phyloP scores from a whole-genome alignment of 257 asterid species.

The Mentha longifolia region DNA sequence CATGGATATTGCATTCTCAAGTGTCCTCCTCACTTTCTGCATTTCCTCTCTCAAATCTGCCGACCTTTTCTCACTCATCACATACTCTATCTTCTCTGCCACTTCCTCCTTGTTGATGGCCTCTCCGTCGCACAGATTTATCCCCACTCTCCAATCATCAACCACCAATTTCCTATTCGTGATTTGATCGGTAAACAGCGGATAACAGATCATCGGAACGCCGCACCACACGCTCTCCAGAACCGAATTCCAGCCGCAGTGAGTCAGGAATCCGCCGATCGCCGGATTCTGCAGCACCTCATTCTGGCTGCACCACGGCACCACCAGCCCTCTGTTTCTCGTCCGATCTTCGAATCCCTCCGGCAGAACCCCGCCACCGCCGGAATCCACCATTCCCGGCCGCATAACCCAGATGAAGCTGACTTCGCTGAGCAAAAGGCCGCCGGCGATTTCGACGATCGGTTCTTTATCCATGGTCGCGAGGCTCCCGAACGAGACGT shows the following conservation, averaged over 20 bases:
- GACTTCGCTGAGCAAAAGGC: constrained; percentile 19
- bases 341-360: constrained; percentile 18
- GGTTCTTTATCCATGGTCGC: not conserved
- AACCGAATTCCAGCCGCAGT: constrained; percentile 28
- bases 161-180: constrained; percentile 33
- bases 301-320: no score
- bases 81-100: constrained; percentile 23
- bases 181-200: constrained; percentile 20
- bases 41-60: constrained; percentile 41
- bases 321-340: constrained; percentile 18
- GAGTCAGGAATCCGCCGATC: no score
- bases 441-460: constrained; percentile 22
- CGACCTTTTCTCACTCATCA: constrained; percentile 15
- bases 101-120: constrained; percentile 19
- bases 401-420: constrained; percentile 25
- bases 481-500: constrained; percentile 32
- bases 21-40: constrained; percentile 35
- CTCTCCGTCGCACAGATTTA: constrained; percentile 28
- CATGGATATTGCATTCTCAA: constrained; percentile 42
- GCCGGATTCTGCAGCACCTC: no score
- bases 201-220: constrained; percentile 33
- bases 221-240: constrained; percentile 30
- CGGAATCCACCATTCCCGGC: constrained; percentile 11
- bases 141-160: constrained; percentile 32
- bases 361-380: constrained; percentile 2